Base-by-base conservation (phyloP, 163 green algal species). In the Chlorella variabilis region DNA sequence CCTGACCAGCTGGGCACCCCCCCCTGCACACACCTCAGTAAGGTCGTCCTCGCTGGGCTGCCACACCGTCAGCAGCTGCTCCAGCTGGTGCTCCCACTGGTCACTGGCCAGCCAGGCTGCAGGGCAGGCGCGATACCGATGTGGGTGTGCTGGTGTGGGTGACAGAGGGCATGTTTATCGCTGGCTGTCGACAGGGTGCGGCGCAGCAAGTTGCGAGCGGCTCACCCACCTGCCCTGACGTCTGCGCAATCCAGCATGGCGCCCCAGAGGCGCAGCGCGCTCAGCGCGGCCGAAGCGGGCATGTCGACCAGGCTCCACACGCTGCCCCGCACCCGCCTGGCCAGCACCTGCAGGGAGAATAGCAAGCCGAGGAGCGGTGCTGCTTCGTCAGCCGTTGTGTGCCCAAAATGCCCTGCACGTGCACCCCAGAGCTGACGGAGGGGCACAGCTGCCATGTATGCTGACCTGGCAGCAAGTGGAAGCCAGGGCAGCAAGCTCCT, bases 61-160 rank as follows among this genome's bases (percentile, higher is more conserved):
- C 71, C 96, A 95, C 78, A 91, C 87, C n/a, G 87, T 84, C 70
- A 98, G 84, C 39, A 98, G 88, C 38, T 77, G 83, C 85, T 98
- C 94, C 54, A 97, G 49, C 34, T 91, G 58, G 38, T 48, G 25
- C 15, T 74, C 58, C 42, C 93, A 94, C 58, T 88, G 77, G 3
- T 63, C 68, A 34, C 75, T 65, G 9, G 38, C 42, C 63, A 87
- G 62, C 90, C 92, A 96, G 39, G 77, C 77, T 77, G 77, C 77
- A 68, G 6, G 3, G 27, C 1, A 31, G 39, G 41, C 31, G 13
- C 1, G 36, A 18, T 25, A 31, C 18, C 11, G 45, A 23, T 54
- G 18, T 6, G 20, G 31, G 17, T 67, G 59, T 38, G n/a, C 27
- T 18, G 29, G 54, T 63, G 54, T 63, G 18, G 18, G 54, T 63